Base-by-base conservation (phyloP, 1,139 yeast genomes). In the Nakaseomyces sp. region DNA sequence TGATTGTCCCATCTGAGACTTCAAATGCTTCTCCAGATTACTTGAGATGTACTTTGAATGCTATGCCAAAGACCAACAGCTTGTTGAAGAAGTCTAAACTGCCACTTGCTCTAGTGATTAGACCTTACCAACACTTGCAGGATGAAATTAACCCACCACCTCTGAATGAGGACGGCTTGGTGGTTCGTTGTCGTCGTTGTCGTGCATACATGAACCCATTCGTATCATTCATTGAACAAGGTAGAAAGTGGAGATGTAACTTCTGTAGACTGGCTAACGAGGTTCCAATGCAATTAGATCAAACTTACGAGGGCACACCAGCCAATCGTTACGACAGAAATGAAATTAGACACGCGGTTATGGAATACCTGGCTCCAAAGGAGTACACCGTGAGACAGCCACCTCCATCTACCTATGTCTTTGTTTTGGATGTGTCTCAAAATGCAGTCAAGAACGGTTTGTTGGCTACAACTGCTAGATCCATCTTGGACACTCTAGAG, bases 331-430 rank as follows among this genome's bases (percentile, higher is more conserved):
- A 76, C 65, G 82, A 79, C 42, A 76, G 97, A 64, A 76, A 75
- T 39, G 97, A 91, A 66, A 73, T 91, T 57, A 85, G 84, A 64
- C 77, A 86, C 61, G 76, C 94, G 4, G 88, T 88, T 40, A 88
- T 84, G 47, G 99, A 91, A 65, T 91, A 88, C 61, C 72, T 88
- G 47, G 98, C 98, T 17, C 96, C 97, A 47, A 79, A 82, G 48
- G 96, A 89, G 66, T 91, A 91, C 68, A 78, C 88, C 76, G 88
- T 88, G 33, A 81, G 97, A 66, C 81, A 95, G 36, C 98, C 98
- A 20, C 96, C 88, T 65, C 97, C 98, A 26, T 76, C 93, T 46
- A 84, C 86, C 41, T 89, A 84, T 65, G 79, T 85, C 35, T 91
- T 91, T 63, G 74, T 91, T 43, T 73, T 91, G 53, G 99, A 91